These are phyloP conservation scores for Aspergillus haitiensis DNA, from an alignment of 495 filamentous ascomycete species.

Conservation along the genomic window DNA sequence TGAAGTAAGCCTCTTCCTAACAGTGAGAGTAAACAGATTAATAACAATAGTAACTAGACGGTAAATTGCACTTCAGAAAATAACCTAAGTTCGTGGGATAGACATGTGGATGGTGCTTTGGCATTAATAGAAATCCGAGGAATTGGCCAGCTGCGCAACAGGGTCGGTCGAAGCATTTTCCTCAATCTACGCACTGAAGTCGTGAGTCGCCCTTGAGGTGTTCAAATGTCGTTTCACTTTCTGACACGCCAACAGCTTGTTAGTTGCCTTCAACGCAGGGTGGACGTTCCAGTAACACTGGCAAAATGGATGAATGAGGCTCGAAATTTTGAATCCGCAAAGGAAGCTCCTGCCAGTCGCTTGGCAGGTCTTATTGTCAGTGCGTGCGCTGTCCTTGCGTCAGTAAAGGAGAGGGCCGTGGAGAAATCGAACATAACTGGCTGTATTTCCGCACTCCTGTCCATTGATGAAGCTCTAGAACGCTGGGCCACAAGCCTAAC, in stretches of 20 bases:
- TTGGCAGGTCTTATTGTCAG: background rate
- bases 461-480: background rate
- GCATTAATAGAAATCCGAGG: background rate
- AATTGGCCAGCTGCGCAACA: background rate
- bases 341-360: background rate
- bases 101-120: background rate
- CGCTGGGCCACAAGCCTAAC: background rate
- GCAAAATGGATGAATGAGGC: background rate
- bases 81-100: background rate
- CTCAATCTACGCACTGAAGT: background rate
- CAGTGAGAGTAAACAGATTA: too few relatives aligned
- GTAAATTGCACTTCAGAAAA: background rate
- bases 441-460: background rate
- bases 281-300: background rate
- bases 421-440: background rate
- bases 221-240: background rate
- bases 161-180: background rate
- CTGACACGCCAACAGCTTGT: background rate
- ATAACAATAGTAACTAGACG: too few relatives aligned
- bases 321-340: background rate
- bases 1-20: background rate
- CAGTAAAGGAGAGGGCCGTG: background rate
- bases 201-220: background rate
- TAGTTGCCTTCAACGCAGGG: background rate
- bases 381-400: background rate